phyloP scores from a whole-genome alignment of 768 basidiomycete genomes.

The Tricholoma bakamatsutake region DNA sequence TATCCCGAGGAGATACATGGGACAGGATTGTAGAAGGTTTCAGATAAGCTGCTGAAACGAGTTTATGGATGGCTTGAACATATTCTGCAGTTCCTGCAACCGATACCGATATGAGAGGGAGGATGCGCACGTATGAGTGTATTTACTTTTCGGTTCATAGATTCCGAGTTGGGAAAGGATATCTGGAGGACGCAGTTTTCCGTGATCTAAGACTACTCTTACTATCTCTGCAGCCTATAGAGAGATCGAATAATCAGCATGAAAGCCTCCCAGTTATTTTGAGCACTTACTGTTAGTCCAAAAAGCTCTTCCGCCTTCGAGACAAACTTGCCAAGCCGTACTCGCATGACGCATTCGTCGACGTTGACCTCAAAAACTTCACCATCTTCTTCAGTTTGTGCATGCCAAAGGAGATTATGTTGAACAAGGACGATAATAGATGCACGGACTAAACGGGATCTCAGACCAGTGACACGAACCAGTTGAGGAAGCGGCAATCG shows the following conservation, averaged over 20 bases:
- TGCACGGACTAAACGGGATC: constrained; percentile 61
- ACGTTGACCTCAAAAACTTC: constrained; percentile 79
- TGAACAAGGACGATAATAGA: constrained; percentile 78
- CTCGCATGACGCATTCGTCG: constrained; percentile 74
- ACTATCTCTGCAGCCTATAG: constrained; percentile 71
- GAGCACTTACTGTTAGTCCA: constrained; percentile 30
- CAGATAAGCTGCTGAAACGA: constrained; percentile 69
- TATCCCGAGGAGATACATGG: constrained; percentile 76
- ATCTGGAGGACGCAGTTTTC: constrained; percentile 75
- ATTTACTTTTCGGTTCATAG: constrained; percentile 53
- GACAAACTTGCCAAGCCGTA: constrained; percentile 81
- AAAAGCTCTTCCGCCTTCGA: constrained; percentile 67
- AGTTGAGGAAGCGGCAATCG: constrained; percentile 68
- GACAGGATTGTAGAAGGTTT: constrained; percentile 75
- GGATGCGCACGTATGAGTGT: background rate
- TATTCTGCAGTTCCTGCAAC: constrained; percentile 36
- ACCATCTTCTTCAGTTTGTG: constrained; percentile 61
- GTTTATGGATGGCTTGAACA: constrained; percentile 56
- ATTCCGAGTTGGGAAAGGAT: constrained; percentile 49
- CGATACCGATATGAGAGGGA: background rate
- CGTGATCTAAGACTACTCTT: constrained; percentile 73
- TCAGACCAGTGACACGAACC: constrained; percentile 61
- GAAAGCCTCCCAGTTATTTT: background rate
- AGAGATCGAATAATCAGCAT: background rate
- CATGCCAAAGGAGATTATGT: constrained; percentile 89